Evolutionary conservation across 345 rosid species (phyloP).

Genomic region (Xanthoceras sorbifolium): DNA sequence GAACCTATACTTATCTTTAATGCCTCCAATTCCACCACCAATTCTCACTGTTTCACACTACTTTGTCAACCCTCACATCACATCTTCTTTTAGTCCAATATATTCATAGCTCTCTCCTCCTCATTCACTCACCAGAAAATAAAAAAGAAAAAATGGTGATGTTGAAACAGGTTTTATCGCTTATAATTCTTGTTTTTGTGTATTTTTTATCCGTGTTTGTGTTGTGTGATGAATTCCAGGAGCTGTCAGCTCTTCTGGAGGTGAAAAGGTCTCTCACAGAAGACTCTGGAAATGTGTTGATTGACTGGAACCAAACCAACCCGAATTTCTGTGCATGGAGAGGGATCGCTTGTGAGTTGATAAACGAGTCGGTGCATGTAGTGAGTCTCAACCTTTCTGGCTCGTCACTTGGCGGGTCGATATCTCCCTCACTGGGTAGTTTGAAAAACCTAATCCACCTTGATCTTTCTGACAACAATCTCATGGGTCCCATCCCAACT

Average conservation of each 20-base stretch:
- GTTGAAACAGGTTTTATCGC: slow-evolving; percentile 13
- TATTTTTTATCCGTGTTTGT: slow-evolving; percentile 27
- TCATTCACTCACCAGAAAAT: background rate
- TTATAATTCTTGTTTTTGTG: slow-evolving; percentile 29
- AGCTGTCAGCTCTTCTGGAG: slow-evolving; percentile 52
- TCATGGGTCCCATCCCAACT: slow-evolving; percentile 87
- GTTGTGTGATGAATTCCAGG: slow-evolving; percentile 29
- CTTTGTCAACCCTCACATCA: background rate
- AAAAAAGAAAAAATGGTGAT: background rate
- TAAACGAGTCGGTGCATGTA: slow-evolving; percentile 37
- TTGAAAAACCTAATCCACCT: slow-evolving; percentile 77
- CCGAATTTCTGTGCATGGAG: slow-evolving; percentile 65
- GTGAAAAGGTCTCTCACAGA: slow-evolving; percentile 50
- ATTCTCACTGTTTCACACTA: background rate
- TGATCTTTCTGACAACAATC: slow-evolving; percentile 85
- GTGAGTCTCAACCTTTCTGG: slow-evolving; percentile 66
- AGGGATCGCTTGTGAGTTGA: slow-evolving; percentile 61
- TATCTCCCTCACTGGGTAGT: slow-evolving; percentile 66
- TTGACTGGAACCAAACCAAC: slow-evolving; percentile 58
- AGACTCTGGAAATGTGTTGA: slow-evolving; percentile 43
- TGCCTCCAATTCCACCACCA: background rate
- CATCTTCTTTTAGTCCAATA: background rate
- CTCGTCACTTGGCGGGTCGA: slow-evolving; percentile 60
- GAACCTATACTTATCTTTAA: background rate
- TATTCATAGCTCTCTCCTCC: background rate